Evolutionary conservation across 495 filamentous ascomycete genomes (phyloP), one percentile per base, ranked within the genome.

Genomic region (Bryoglossum gracile): DNA sequence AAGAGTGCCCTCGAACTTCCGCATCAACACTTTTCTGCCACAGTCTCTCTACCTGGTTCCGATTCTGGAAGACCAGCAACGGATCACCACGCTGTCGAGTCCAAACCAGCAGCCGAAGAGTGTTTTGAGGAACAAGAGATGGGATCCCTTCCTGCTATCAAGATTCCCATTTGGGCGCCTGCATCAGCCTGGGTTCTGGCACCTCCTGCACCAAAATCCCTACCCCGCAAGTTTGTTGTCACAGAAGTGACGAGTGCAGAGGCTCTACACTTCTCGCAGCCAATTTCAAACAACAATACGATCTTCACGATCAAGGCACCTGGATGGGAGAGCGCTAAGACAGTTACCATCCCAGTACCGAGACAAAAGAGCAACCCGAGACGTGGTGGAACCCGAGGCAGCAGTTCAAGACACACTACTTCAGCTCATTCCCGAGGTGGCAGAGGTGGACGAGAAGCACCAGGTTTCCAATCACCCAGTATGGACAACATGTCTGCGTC

Each of bases 71-170:
- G n/a, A 51, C 35, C 25, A 42, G 49, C 23, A 11, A 51, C 43
- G 32, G 53, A 54, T 48, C 59, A 48, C 53, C 61, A 22, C 34
- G 64, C 60, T 23, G 50, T 59, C 19, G 73, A 68, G 32, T 77
- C 75, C 3, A 81, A 76, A 52, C 77, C 77, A 19, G 82, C 84
- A 56, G 82, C 81, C 24, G 86, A 91, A 53, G 84, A 83, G 48
- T 84, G 87, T 54, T 88, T 91, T 46, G 86, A 88, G 50, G 84
- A 90, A 59, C 84, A 84, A 50, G 86, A 89, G 62, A 84, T 83
- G 62, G 86, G 84, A 3, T 89, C 84, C 34, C 63, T 86, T 17
- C 86, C 86, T 9, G 72, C 77, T 26, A 77, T 91, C 13, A 77
- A 74, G 40, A 69, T 89, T 3, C 84, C 86, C 10, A 68, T 67